Base-by-base conservation (phyloP, 805 yeast species). In the Hanseniaspora nectarophila region DNA sequence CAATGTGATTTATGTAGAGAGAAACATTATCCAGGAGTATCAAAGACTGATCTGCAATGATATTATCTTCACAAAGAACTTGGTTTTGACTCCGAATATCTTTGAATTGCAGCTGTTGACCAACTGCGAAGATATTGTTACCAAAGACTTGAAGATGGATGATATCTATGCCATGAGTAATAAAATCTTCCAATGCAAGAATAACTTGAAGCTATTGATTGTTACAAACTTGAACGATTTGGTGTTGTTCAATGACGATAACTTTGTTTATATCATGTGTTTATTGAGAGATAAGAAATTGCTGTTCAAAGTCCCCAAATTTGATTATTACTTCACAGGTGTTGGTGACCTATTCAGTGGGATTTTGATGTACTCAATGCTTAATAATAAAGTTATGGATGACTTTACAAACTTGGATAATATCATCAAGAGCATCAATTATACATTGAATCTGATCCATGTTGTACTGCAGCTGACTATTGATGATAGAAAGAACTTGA, bases 281-380 rank as follows among this genome's bases (percentile, higher is more conserved):
- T 13, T 26, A n/a, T 15, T 37, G 12, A 28, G 18, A 8, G 13
- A 29, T 10, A 39, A 45, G 16, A 52, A 46, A 28, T 31, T 45
- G 24, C 20, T 56, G 44, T 79, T 76, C 59, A 72, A 73, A 57
- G 73, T 83, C 13, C 82, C 85, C 2, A 70, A 73, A 33, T 75
- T 86, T 39, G 78, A 81, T 51, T 81, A 90, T 5, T 87, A 90
- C 63, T 90, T 89, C 67, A 86, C 96, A 0, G 97, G 97, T 1
- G 95, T 92, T 0, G 97, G 97, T 6, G 97, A 89, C 61, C 66
- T 89, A 39, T 89, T 90, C 59, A 81, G 95, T 0, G 90, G 95
- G 0, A 64, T 89, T 37, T 64, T 88, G 31, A 59, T 85, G 5
- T 94, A 83, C 63, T 74, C 85, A 57, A 68, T 81, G 28, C 69